These are phyloP conservation scores for Erysimum cheiranthoides DNA, from an alignment of 345 rosid species.

Conservation along the genomic window DNA sequence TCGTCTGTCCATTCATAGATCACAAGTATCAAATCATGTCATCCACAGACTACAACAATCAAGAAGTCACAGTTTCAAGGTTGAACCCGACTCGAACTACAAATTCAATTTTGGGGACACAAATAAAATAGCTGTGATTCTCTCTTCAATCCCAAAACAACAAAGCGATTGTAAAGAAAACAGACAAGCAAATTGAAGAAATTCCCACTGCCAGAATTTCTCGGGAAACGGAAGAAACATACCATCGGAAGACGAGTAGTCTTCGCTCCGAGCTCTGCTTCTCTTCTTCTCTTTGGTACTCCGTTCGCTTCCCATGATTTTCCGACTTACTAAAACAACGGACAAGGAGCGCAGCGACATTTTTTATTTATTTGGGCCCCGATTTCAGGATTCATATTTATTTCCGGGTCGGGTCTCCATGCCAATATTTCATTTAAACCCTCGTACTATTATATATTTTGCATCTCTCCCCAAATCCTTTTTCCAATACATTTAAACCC, in stretches of 20 bases:
- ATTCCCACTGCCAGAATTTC: too few species aligned
- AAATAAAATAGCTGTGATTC: not conserved
- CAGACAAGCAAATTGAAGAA: too few species aligned
- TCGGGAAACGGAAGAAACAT: not conserved
- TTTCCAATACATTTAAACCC: not conserved
- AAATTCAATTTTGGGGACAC: not conserved
- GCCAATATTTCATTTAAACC: not conserved
- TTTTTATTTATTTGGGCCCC: not conserved
- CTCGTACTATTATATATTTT: not conserved
- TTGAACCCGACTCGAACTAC: not conserved
- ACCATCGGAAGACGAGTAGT: conserved; percentile 54
- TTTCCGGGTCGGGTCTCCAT: conserved; percentile 35
- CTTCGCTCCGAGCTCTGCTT: conserved; percentile 53
- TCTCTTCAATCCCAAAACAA: too few species aligned
- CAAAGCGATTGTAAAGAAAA: too few species aligned
- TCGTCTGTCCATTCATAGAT: conserved; percentile 52
- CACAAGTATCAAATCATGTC: conserved; percentile 7
- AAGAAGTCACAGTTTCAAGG: not conserved
- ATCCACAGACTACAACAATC: not conserved
- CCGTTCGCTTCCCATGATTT: conserved; percentile 66
- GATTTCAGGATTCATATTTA: not conserved
- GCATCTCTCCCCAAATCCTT: not conserved
- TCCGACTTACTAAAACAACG: not conserved
- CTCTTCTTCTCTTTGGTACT: conserved; percentile 61
- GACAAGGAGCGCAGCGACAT: not conserved